phyloP scores from a whole-genome alignment of 2,329 filamentous ascomycete species.

The Trichoderma brevicompactum region DNA sequence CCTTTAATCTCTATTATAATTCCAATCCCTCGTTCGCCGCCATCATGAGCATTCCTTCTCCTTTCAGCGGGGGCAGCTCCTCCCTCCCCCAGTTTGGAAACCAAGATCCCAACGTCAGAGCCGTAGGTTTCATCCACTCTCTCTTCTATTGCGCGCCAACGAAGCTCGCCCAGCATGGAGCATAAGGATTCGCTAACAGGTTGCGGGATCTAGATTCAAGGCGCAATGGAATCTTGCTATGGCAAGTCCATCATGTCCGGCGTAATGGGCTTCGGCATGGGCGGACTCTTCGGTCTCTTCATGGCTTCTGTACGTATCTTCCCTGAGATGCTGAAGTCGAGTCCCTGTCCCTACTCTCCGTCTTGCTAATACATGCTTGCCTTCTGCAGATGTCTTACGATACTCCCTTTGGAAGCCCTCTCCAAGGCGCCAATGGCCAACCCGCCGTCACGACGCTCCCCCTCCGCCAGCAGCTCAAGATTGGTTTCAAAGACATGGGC shows the following conservation, averaged over 20 bases:
- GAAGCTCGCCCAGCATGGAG: background rate
- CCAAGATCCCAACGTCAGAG: slow-evolving; percentile 59
- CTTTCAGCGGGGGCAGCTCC: slow-evolving; percentile 33
- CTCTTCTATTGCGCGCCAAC: background rate
- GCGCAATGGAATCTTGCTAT: slow-evolving; percentile 88
- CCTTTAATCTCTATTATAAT: background rate
- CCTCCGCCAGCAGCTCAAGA: slow-evolving; percentile 77
- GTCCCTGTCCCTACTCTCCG: too few species aligned
- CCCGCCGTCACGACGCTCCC: slow-evolving; percentile 66
- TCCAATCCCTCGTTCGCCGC: background rate
- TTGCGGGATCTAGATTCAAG: slow-evolving; percentile 65
- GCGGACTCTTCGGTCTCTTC: slow-evolving; percentile 93
- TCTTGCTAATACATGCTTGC: slow-evolving; percentile 29
- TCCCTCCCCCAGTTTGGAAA: slow-evolving; percentile 39
- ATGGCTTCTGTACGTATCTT: slow-evolving; percentile 84
- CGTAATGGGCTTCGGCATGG: slow-evolving; percentile 91
- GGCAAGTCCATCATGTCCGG: slow-evolving; percentile 89
- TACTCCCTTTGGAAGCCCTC: slow-evolving; percentile 71
- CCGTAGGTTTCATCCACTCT: slow-evolving; percentile 42
- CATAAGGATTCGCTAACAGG: slow-evolving; percentile 2
- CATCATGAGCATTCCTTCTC: slow-evolving; percentile 48
- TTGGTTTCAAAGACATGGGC: slow-evolving; percentile 96
- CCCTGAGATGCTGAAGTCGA: background rate
- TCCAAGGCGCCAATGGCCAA: slow-evolving; percentile 44
- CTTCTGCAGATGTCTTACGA: slow-evolving; percentile 89